A percentile compares a stretch with the other conserved stretches of the same genome.
Conservation (phyloP, 495 filamentous ascomycete genomes). For the Talaromyces nanjingensis region DNA sequence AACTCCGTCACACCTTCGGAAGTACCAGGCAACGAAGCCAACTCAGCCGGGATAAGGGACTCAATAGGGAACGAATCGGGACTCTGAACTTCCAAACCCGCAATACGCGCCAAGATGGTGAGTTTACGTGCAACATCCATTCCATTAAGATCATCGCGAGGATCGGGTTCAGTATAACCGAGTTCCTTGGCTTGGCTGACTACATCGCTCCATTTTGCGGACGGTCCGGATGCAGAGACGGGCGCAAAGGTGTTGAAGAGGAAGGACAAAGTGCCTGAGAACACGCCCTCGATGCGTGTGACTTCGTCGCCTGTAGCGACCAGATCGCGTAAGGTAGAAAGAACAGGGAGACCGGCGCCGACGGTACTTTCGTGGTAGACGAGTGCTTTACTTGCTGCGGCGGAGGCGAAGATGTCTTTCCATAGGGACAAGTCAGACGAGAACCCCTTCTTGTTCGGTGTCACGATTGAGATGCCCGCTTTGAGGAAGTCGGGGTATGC, state of each 20-base stretch:
- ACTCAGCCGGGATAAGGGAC: constrained; percentile 75
- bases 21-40: constrained; percentile 66
- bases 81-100: constrained; percentile 66
- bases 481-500: constrained; percentile 71
- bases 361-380: constrained; percentile 92
- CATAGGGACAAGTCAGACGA: constrained; percentile 68
- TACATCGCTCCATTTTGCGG: constrained; percentile 75
- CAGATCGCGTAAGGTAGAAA: constrained; percentile 85
- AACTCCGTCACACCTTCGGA: constrained; percentile 60
- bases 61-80: constrained; percentile 87
- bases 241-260: constrained; percentile 93
- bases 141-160: constrained; percentile 91
- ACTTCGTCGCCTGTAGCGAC: constrained; percentile 85
- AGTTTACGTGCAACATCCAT: constrained; percentile 95
- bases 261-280: constrained; percentile 93
- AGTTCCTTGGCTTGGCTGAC: constrained; percentile 85
- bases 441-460: constrained; percentile 97
- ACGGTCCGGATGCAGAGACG: constrained; percentile 29
- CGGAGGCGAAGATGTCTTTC: constrained; percentile 69
- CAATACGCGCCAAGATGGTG: constrained; percentile 81
- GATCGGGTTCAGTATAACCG: constrained; percentile 97
- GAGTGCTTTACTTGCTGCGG: constrained; percentile 56
- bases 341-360: constrained; percentile 84
- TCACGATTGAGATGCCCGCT: constrained; percentile 80
- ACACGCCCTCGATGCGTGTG: constrained; percentile 86